Evolutionary conservation across 148 eudicot species (phyloP).

Genomic region (Vaccinium darrowii): DNA sequence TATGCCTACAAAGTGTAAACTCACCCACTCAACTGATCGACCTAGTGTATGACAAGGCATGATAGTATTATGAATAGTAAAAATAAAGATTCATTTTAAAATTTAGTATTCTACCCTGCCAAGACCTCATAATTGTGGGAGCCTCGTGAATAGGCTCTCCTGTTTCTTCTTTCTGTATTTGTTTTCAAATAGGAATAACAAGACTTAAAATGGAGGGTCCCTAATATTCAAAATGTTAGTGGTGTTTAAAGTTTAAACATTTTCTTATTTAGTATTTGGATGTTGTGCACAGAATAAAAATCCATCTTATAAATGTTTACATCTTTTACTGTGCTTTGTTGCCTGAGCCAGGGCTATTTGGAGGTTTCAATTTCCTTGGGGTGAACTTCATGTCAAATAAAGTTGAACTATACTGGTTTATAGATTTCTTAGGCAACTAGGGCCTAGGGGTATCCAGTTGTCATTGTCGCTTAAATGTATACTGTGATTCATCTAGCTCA

Average conservation of each 20-base stretch:
- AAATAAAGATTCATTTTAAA: background rate
- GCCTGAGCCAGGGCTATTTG: slow-evolving; percentile 4
- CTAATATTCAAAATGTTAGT: background rate
- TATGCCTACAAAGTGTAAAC: background rate
- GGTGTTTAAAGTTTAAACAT: background rate
- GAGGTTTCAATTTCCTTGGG: background rate
- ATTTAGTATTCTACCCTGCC: background rate
- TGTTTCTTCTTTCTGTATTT: background rate
- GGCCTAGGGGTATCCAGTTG: background rate
- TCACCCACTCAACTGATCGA: background rate
- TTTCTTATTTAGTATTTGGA: background rate
- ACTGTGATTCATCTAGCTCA: background rate
- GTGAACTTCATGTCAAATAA: background rate
- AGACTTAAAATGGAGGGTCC: background rate
- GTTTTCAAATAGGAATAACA: background rate
- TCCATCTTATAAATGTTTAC: background rate
- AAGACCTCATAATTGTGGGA: background rate
- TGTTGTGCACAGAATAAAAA: background rate
- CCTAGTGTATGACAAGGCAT: background rate
- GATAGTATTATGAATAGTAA: background rate
- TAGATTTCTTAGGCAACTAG: background rate
- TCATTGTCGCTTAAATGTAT: background rate
- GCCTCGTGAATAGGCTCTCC: background rate
- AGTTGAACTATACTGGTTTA: background rate
- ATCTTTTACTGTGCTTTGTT: background rate